Base-by-base conservation (phyloP, 2,329 filamentous ascomycete species). In the Aureobasidium lini region DNA sequence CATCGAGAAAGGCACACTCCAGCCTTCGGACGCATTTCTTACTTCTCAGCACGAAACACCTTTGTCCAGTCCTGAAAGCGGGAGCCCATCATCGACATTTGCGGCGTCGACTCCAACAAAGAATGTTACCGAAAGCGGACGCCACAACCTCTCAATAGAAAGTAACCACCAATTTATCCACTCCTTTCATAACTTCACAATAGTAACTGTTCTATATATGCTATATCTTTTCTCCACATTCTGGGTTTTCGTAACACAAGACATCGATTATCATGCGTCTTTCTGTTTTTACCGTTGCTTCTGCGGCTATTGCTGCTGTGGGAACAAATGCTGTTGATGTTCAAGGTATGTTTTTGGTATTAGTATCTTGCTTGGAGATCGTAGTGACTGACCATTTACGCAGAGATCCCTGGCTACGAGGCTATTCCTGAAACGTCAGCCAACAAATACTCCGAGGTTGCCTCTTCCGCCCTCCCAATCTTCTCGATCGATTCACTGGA, bases 111-210 rank as follows among this genome's bases (percentile, higher is more conserved):
- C 39, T 10, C n/a, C 6, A 5, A 57, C 54, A 48, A 57, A 57
- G 54, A 57, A 48, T 57, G 42, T 57, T 39, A 15, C 54, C 29
- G 54, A 57, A 57, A 37, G n/a, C 54, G 54, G 54, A 57, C 43
- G 42, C 43, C 39, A 31, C 42, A 6, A 32, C 8, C 32, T 29
- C 32, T 57, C 31, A 36, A 28, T 48, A 36, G 42, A 31, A 18
- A 23, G 23, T 7, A n/a, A 39, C 48, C 13, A 6, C 6, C 48
- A 29, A n/a, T 8, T 52, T 29, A 39, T 39, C 34, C 37, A 11
- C 15, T 34, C 23, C 34, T 29, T 52, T 52, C 34, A 52, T 7
- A 4, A 16, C 15, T 15, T 23, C 37, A 54, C 52, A 46, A 56
- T 29, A 46, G 32, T 11, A 40, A n/a, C 23, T 32, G 16, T 34